Evolutionary conservation across 371 early-diverging fungal species (phyloP), one percentile per base, ranked within the genome.

Genomic region (Haplosporangium sp.): DNA sequence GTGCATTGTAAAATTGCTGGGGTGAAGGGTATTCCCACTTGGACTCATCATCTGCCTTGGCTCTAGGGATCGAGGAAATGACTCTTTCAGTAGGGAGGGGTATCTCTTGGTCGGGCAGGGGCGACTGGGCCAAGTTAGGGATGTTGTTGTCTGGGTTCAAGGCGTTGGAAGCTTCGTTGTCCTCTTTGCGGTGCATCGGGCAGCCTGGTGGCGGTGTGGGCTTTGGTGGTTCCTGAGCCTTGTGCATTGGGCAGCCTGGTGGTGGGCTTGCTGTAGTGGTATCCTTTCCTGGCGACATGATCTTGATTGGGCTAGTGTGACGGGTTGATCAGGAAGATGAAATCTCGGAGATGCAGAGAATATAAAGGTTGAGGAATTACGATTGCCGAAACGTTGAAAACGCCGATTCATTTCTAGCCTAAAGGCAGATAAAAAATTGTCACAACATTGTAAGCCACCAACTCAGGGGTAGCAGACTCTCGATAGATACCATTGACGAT

Each of bases 11-110:
- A 81, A 99, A 99, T 81, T 95, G 95, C 82, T 97, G 96, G 11
- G 96, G 96, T 13, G 94, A 94, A 7, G 99, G 98, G 79, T 99
- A 99, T 64, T 93, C 95, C 99, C 99, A 98, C 55, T 83, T 84
- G 9, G 81, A 64, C 16, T 62, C 69, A 0, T 73, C 76, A 0
- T 72, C 73, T 6, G 81, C 75, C 47, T 83, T 83, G 8, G 84
- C 69, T 59, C 85, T 86, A 5, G 90, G 91, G 61, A 91, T 91
- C 13, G 89, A 87, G 23, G 89, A 89, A 41, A 86, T 83, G 0
- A 85, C 85, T 58, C 90, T 80, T n/a, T 95, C 93, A 0, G 90
- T 92, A 0, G 94, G 88, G 21, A 97, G 83, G n/a, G 82, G 85
- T 21, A 84, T 73, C 18, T 64, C 80, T 69, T 96, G 96, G 55